Conservation (phyloP, 805 yeast genomes). For the Yarrowia sp. region DNA sequence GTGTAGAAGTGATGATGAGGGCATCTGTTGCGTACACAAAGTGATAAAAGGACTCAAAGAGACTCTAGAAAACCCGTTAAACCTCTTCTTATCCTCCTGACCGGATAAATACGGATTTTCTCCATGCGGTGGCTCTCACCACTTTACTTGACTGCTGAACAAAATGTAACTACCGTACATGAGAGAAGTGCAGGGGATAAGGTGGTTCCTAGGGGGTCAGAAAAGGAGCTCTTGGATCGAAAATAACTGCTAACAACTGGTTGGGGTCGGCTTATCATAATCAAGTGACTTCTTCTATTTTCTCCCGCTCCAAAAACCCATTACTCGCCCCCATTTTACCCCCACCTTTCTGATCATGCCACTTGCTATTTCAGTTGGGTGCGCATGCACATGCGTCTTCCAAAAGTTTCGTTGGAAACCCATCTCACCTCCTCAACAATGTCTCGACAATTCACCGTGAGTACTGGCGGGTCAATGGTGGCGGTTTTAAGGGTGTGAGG, state of each 20-base stretch:
- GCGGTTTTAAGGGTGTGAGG: neutral
- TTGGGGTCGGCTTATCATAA: too few relatives aligned
- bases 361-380: conserved; percentile 7
- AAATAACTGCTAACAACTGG: too few relatives aligned
- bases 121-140: conserved; percentile 4
- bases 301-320: too few relatives aligned
- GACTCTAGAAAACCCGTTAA: neutral
- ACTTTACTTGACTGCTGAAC: neutral
- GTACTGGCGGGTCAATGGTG: conserved; percentile 1
- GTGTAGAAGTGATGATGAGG: too few relatives aligned
- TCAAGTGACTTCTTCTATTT: too few relatives aligned
- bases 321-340: neutral
- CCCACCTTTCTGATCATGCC: conserved; percentile 5
- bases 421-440: conserved; percentile 8
- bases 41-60: neutral
- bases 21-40: too few relatives aligned
- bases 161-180: conserved; percentile 2
- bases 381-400: conserved; percentile 14
- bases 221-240: too few relatives aligned
- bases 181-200: conserved; percentile 10
- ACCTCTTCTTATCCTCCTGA: neutral
- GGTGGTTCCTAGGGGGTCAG: neutral
- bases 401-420: conserved; percentile 12
- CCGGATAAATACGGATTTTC: conserved; percentile 20
- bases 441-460: conserved; percentile 39